Base-by-base conservation (phyloP, 2,329 filamentous ascomycete species). In the Paecilomyces sp. region DNA sequence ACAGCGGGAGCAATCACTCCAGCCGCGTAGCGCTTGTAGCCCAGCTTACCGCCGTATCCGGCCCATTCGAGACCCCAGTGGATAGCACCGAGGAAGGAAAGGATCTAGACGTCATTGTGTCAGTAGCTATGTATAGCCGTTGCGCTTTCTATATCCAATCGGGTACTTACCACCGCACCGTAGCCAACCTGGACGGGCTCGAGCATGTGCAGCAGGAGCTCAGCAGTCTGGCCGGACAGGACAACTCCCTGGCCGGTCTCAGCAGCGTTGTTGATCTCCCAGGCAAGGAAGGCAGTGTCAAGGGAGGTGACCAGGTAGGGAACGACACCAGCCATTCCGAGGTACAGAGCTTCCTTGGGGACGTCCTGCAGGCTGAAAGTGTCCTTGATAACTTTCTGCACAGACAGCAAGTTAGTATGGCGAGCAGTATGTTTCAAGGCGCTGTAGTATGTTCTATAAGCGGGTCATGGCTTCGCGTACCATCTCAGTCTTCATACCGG, bases 41-140 rank as follows among this genome's bases (percentile, higher is more conserved):
- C 89, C 60, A 89, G 87, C 62, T 83, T 68, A 70, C 84, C 76
- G 75, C 87, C 78, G 73, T 82, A 87, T 77, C 88, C 79, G 56
- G 89, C 89, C 74, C 88, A 95, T 76, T 96, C 92, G 18, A 96
- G 82, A 59, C 92, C 92, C 89, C 93, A 97, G 76, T 97, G 93
- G 68, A 96, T 87, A 34, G 92, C 92, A 53, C 93, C 93, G 1
- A 97, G 84, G 81, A 96, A 97, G 30, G 92, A 96, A 67, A 96
- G 89, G 68, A 96, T 94, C 86, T 89, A 63, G 56, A 18, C 52
- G 55, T 54, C 30, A 41, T 54, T 25, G 31, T 31, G 41, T 34
- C 13, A 60, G 33, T 53, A 31, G 12, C 24, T 56, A 24, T 47
- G 8, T 47, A 47, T 9, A 6, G 15, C 6, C 41, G 41, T 47